Base-by-base conservation (phyloP, 768 basidiomycete species). In the Stropharia rugosoannulata region DNA sequence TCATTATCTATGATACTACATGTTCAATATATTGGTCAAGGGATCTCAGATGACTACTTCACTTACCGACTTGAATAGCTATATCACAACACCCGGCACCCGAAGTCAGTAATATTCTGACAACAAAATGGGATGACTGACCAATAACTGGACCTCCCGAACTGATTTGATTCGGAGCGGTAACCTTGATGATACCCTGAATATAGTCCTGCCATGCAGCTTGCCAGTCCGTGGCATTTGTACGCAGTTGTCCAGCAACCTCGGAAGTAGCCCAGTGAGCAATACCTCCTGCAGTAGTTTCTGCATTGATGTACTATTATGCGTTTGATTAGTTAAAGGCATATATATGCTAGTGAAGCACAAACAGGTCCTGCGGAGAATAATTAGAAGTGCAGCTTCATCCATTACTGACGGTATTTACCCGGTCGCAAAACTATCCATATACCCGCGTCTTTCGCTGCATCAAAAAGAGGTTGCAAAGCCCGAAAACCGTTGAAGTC, bases 371-470 rank as follows among this genome's bases (percentile, higher is more conserved):
- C 74, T 78, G 59, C 41, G 57, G 51, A 32, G 29, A 9, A 13
- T 40, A 10, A 13, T 51, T 16, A 51, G 25, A 29, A 32, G 47
- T 16, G 43, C 36, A 19, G 15, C 16, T 15, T 29, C 15, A 44
- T 32, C 11, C 48, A 11, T n/a, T 22, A 37, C 12, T 38, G 51
- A 16, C 16, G 13, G 25, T 16, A 54, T 6, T 56, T 67, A 78
- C 91, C 91, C 55, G 92, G 92, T 37, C 92, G 82, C 49, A 93
- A 75, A 41, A 92, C 82, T 48, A 94, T 76, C 82, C 86, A 94
- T 10, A 94, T 74, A 1, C 92, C 92, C 5, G 84, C 84, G 8
- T 76, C 81, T 59, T 78, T 83, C 1, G 90, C 90, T 7, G 88
- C 87, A 55, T 92, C 87, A 57, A 80, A 90, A 16, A 94, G 71